Percentiles rank a stretch among this genome's conserved stretches.
Conservation (phyloP, 495 filamentous ascomycete genomes). For the Tuber aestivum region DNA sequence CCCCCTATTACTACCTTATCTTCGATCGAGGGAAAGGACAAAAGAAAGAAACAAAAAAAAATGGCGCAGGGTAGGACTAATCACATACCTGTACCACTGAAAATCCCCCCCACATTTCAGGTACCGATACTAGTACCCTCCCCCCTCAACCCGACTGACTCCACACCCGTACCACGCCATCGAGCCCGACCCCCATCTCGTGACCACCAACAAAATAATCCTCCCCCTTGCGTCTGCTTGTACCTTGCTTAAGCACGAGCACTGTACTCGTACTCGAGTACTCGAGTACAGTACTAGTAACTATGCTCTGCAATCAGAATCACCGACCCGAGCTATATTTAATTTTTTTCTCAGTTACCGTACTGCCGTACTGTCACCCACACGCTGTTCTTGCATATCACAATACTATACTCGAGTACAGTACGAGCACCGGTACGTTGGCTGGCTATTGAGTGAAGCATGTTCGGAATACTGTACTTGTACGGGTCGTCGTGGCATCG, state of each 20-base stretch:
- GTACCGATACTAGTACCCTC: not conserved
- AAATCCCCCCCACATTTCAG: not conserved
- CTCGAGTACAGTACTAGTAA: no score
- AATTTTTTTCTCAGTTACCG: not conserved
- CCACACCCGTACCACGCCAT: slow-evolving; percentile 1
- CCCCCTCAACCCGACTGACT: not conserved
- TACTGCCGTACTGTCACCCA: not conserved
- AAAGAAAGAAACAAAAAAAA: not conserved
- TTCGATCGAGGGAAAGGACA: not conserved
- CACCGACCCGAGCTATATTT: not conserved
- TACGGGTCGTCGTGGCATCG: not conserved
- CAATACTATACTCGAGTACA: no score
- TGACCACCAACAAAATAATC: not conserved
- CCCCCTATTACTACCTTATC: not conserved
- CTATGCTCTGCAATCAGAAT: not conserved
- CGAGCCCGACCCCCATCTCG: not conserved
- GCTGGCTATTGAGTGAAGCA: not conserved
- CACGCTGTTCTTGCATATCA: not conserved
- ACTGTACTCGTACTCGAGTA: no score
- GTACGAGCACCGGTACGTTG: not conserved
- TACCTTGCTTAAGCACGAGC: not conserved
- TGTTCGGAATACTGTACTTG: not conserved
- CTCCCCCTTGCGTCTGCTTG: not conserved
- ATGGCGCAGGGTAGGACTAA: not conserved
- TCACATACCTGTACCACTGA: not conserved